Percentiles rank a stretch among this genome's conserved stretches.
Conservation (phyloP, 2,329 filamentous ascomycete species). For the Simplicillium aogashimaense region DNA sequence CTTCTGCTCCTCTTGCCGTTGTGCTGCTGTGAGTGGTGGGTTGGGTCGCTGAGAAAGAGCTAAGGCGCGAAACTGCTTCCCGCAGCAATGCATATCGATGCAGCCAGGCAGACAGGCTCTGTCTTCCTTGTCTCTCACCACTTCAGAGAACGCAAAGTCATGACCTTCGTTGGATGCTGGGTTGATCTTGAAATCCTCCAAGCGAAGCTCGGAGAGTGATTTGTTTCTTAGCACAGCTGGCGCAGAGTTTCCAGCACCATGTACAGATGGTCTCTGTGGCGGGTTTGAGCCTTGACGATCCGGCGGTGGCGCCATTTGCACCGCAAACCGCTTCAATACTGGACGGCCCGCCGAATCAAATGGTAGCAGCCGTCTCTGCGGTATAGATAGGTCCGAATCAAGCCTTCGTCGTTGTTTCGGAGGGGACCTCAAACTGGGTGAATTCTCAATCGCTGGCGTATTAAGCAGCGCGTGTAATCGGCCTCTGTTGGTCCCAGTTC, state of each 20-base stretch:
- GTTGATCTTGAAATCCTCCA: constrained; percentile 77
- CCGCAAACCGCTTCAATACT: too few relatives aligned
- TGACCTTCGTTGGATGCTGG: constrained; percentile 60
- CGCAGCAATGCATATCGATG: constrained; percentile 66
- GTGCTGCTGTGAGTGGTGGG: constrained; percentile 21
- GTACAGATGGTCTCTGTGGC: constrained; percentile 7
- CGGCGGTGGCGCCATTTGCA: too few relatives aligned
- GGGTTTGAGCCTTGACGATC: constrained; percentile 3
- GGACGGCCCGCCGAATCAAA: neutral
- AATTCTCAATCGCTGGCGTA: neutral
- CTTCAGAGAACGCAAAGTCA: constrained; percentile 64
- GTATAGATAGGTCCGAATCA: neutral
- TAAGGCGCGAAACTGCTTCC: constrained; percentile 58
- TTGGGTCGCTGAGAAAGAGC: constrained; percentile 41
- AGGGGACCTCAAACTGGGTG: too few relatives aligned
- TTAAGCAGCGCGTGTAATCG: neutral
- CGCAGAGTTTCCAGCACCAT: constrained; percentile 10
- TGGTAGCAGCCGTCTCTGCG: neutral
- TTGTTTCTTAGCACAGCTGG: constrained; percentile 42
- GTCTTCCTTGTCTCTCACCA: constrained; percentile 60
- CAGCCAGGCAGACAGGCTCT: constrained; percentile 67
- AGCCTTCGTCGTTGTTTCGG: neutral
- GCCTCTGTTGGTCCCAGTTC: constrained; percentile 5
- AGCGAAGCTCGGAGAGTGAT: constrained; percentile 44
- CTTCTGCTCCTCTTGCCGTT: constrained; percentile 31